Evolutionary conservation across 768 basidiomycete species (phyloP).

Genomic region (Boletus rubropictus): DNA sequence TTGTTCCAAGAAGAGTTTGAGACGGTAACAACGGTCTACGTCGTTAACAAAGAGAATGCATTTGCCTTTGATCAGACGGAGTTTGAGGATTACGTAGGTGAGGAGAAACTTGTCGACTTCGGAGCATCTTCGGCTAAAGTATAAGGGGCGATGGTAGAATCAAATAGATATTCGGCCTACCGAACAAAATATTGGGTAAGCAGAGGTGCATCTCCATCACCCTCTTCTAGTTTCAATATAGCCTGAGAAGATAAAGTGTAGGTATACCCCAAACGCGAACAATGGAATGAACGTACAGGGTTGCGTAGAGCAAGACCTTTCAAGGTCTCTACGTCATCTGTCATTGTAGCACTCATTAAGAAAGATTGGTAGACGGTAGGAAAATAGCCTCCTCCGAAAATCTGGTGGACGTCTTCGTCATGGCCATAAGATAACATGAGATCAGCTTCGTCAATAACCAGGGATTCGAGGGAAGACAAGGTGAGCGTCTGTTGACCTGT

Average conservation of each 20-base stretch:
- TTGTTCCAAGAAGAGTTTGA: constrained; percentile 97
- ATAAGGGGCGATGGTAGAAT: neutral
- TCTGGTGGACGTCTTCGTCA: constrained; percentile 77
- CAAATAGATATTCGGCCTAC: constrained; percentile 35
- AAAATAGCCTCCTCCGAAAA: constrained; percentile 62
- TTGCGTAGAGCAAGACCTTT: constrained; percentile 84
- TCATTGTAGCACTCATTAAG: constrained; percentile 97
- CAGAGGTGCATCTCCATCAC: constrained; percentile 71
- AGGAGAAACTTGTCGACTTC: constrained; percentile 98
- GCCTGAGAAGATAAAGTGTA: constrained; percentile 43
- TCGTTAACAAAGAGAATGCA: constrained; percentile 95
- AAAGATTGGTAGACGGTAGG: constrained; percentile 87
- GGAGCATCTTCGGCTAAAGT: constrained; percentile 50
- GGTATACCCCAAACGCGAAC: neutral
- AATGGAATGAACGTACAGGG: constrained; percentile 53
- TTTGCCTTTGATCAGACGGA: constrained; percentile 94
- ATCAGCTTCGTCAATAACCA: constrained; percentile 97
- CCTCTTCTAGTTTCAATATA: constrained; percentile 83
- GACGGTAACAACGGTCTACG: constrained; percentile 87
- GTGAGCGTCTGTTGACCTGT: constrained; percentile 49
- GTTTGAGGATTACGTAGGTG: constrained; percentile 92
- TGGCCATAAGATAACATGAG: constrained; percentile 96
- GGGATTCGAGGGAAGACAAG: constrained; percentile 64
- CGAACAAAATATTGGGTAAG: constrained; percentile 82
- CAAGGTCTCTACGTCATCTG: constrained; percentile 87